Evolutionary conservation across 1,139 yeast genomes (phyloP), one percentile per base, ranked within the genome.

Genomic region (Nematodospora anomalae): DNA sequence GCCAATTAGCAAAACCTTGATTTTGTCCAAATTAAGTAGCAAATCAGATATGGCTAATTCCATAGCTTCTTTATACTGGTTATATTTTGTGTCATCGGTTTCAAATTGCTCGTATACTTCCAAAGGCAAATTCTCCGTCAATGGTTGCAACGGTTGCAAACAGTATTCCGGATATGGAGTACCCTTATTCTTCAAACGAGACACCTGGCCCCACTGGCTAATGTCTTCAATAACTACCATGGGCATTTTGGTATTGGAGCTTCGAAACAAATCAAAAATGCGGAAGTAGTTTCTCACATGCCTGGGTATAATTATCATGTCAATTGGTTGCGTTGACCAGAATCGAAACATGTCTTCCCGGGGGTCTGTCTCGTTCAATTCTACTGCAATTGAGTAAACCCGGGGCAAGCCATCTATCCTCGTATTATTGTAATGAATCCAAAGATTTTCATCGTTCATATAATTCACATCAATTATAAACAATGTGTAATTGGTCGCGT

Each of bases 31-130:
- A 5, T 34, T 16, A 1, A 22, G 16, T 4, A 14, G 20, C 16
- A 62, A 43, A 36, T 63, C 69, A 1, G 43, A 41, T 7, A 85
- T 45, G 0, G 95, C 92, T 36, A 68, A 58, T 23, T 61, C 64
- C 3, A 87, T 76, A 1, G 97, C 96, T 26, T 64, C 56, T 33
- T 74, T 80, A 53, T 89, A 89, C 43, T 71, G 72, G 5, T 70
- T 65, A 52, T 89, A 89, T 56, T 89, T 89, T 36, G 67, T 65
- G 0, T 56, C 50, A 56, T 89, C 97, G 32, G 69, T 63, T 53
- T 86, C 95, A 55, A 89, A 88, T 4, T 74, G 71, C 20, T 71
- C 71, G 52, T 89, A 89, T 0, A 85, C 76, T 15, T 67, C 64
- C 39, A 77, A 66, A 15, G 77, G 75, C 37, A 89, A 62, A 43